A percentile compares a stretch with the other conserved stretches of the same genome.
Evolutionary conservation across 148 eudicot genomes (phyloP).

Genomic region (Amaranthus palmeri): DNA sequence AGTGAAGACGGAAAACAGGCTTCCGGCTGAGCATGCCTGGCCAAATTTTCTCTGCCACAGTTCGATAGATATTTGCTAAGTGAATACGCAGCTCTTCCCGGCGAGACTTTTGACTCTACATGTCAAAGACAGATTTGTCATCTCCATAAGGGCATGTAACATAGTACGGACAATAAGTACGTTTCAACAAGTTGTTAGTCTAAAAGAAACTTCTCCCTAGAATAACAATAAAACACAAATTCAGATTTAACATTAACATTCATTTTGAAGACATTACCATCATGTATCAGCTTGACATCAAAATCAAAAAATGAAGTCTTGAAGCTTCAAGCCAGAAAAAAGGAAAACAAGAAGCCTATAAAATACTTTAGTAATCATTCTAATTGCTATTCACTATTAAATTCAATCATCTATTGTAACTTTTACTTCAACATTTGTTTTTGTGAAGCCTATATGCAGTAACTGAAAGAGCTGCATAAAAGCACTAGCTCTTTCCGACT

Average conservation of each 20-base stretch:
- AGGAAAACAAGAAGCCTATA: not conserved
- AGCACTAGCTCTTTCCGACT: too few relatives aligned
- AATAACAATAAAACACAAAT: not conserved
- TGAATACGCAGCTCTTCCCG: conserved; percentile 92
- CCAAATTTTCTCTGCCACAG: conserved; percentile 95
- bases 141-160: not conserved
- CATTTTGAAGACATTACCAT: not conserved
- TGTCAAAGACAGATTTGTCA: conserved; percentile 10
- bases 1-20: conserved; percentile 92
- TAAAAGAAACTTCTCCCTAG: not conserved
- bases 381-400: too few relatives aligned
- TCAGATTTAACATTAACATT: not conserved
- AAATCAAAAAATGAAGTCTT: not conserved
- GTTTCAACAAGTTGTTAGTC: not conserved
- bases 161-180: not conserved
- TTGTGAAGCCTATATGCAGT: too few relatives aligned
- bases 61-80: conserved; percentile 84
- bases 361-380: too few relatives aligned
- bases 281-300: not conserved
- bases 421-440: too few relatives aligned
- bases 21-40: conserved; percentile 91
- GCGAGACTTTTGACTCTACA: conserved; percentile 92
- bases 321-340: not conserved
- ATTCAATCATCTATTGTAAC: too few relatives aligned
- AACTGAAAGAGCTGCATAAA: too few relatives aligned